These are phyloP conservation scores for Ustilago hordei DNA, from an alignment of 1,284 basidiomycete genomes.

Conservation along the genomic window DNA sequence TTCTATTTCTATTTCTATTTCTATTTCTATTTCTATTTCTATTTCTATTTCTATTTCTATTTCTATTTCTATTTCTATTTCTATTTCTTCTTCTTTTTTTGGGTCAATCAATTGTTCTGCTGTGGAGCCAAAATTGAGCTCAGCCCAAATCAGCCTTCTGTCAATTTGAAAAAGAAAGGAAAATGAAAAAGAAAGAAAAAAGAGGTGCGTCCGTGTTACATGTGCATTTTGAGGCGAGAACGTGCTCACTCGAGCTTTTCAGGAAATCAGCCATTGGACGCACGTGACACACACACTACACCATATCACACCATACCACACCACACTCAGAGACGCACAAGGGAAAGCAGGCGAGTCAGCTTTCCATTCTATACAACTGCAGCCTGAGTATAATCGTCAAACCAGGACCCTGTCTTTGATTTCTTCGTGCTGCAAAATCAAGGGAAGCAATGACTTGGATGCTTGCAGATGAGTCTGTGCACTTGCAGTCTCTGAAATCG, in stretches of 20 bases:
- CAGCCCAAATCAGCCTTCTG: background rate
- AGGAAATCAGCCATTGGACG: background rate
- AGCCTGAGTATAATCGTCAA: background rate
- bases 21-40: no score
- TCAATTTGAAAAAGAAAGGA: background rate
- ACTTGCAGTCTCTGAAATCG: background rate
- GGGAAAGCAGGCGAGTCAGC: background rate
- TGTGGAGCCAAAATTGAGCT: background rate
- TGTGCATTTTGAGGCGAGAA: conserved; percentile 16
- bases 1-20: no score
- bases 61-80: background rate
- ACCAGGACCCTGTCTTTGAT: background rate
- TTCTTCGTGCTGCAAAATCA: background rate
- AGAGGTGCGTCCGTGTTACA: conserved; percentile 25
- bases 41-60: background rate
- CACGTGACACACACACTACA: conserved; percentile 1
- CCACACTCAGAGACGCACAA: no score
- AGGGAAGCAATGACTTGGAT: background rate
- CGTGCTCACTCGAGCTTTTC: conserved; percentile 20
- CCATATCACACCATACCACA: background rate
- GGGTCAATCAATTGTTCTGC: background rate
- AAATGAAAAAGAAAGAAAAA: background rate
- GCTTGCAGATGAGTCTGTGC: background rate
- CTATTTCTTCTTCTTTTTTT: conserved; percentile 2
- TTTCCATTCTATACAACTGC: background rate